phyloP scores from a whole-genome alignment of 176 grass and related monocot genomes.

The Paspalum vaginatum region DNA sequence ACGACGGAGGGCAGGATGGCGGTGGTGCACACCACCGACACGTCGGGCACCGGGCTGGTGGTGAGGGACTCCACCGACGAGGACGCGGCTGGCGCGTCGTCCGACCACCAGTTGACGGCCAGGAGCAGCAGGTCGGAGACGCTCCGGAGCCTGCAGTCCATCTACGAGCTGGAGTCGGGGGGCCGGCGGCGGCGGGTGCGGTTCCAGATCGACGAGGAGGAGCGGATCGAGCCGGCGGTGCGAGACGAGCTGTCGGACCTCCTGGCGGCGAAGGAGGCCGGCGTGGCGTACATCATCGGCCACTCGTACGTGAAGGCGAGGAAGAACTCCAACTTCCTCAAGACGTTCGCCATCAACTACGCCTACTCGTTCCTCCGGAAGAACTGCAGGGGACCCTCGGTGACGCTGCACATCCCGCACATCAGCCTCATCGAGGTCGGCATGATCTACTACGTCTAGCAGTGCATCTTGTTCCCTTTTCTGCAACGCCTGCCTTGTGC shows the following conservation, averaged over 20 bases:
- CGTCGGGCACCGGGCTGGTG: constrained; percentile 45
- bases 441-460: constrained; percentile 81
- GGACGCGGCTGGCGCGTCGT: constrained; percentile 23
- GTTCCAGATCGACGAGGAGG: constrained; percentile 54
- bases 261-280: constrained; percentile 61
- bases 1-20: constrained; percentile 75
- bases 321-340: constrained; percentile 66
- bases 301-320: constrained; percentile 79
- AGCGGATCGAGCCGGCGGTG: constrained; percentile 45
- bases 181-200: constrained; percentile 51
- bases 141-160: constrained; percentile 61
- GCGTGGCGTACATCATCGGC: constrained; percentile 72
- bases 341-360: constrained; percentile 65
- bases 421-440: constrained; percentile 79
- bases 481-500: too few relatives aligned
- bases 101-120: constrained; percentile 26
- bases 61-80: constrained; percentile 32
- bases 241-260: constrained; percentile 64
- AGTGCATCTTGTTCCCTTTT: not conserved
- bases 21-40: constrained; percentile 53
- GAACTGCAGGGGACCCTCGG: constrained; percentile 73
- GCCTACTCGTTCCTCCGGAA: constrained; percentile 69
- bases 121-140: constrained; percentile 70
- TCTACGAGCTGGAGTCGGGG: constrained; percentile 57
- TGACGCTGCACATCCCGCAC: constrained; percentile 69